Evolutionary conservation across 495 filamentous ascomycete genomes (phyloP).

Genomic region (Penicillium lividum): DNA sequence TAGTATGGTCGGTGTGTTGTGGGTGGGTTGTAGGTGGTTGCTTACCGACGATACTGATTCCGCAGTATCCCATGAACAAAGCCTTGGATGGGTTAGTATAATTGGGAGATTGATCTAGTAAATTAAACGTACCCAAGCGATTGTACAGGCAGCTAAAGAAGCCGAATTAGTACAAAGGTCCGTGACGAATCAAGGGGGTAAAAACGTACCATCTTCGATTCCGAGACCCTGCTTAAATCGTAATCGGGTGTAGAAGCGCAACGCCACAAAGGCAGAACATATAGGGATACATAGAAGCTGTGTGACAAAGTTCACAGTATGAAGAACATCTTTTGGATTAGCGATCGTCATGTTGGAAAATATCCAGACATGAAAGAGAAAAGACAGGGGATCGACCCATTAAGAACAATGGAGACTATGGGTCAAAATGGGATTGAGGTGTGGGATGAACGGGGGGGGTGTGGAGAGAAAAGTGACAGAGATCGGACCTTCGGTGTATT

Average conservation of each 20-base stretch:
- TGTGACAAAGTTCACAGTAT: constrained; percentile 43
- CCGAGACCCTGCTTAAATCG: constrained; percentile 37
- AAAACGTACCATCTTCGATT: constrained; percentile 45
- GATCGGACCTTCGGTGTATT: background rate
- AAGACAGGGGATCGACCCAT: background rate
- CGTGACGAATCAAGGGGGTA: background rate
- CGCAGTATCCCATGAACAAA: constrained; percentile 44
- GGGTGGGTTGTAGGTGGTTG: background rate
- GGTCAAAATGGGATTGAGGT: background rate
- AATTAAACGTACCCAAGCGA: constrained; percentile 36
- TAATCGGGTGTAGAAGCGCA: constrained; percentile 40
- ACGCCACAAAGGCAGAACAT: constrained; percentile 35
- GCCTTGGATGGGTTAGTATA: constrained; percentile 12
- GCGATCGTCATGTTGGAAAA: constrained; percentile 1
- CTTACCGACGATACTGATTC: constrained; percentile 37
- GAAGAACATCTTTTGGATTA: constrained; percentile 36
- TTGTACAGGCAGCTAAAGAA: constrained; percentile 29
- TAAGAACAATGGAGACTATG: background rate
- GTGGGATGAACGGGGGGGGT: background rate
- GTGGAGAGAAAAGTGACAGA: background rate
- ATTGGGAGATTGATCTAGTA: background rate
- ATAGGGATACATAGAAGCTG: constrained; percentile 49
- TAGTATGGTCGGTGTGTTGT: background rate
- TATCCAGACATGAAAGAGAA: background rate
- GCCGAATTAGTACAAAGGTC: constrained; percentile 14